A percentile compares a stretch with the other conserved stretches of the same genome.
Conservation (phyloP, 306 rosid genomes). For the Boehmeria nivea region DNA sequence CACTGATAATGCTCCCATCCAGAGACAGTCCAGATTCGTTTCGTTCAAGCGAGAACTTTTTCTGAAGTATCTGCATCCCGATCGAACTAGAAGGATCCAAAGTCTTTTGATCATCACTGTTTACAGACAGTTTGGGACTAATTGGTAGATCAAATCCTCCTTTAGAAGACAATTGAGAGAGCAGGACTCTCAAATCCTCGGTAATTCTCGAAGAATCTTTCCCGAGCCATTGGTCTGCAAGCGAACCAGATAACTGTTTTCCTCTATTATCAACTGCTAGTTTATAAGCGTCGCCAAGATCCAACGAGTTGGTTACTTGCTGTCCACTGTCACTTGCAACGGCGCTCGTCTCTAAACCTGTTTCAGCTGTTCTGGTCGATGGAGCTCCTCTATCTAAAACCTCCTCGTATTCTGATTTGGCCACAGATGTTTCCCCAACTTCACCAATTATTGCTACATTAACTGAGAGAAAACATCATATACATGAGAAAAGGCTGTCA, state of each 20-base stretch:
- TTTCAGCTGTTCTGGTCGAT: conserved; percentile 41
- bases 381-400: conserved; percentile 27
- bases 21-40: conserved; percentile 83
- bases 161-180: conserved; percentile 63
- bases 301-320: conserved; percentile 47
- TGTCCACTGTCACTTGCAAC: conserved; percentile 45
- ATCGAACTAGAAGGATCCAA: conserved; percentile 45
- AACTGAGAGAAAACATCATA: conserved; percentile 15
- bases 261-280: conserved; percentile 56
- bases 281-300: conserved; percentile 94
- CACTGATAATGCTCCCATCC: conserved; percentile 67
- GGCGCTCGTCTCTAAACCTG: conserved; percentile 33
- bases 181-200: conserved; percentile 67
- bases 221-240: conserved; percentile 69
- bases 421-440: conserved; percentile 23
- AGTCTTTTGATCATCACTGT: conserved; percentile 52
- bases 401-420: conserved; percentile 27
- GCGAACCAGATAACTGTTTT: conserved; percentile 56
- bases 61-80: conserved; percentile 67
- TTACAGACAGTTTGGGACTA: conserved; percentile 71
- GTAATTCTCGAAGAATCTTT: conserved; percentile 70
- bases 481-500: conserved; percentile 14
- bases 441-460: conserved; percentile 33
- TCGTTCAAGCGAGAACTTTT: conserved; percentile 76
- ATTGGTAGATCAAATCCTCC: conserved; percentile 54